A percentile compares a stretch with the other conserved stretches of the same genome.
Evolutionary conservation across 2,329 filamentous ascomycete species (phyloP).

Genomic region (Coniella vitis): DNA sequence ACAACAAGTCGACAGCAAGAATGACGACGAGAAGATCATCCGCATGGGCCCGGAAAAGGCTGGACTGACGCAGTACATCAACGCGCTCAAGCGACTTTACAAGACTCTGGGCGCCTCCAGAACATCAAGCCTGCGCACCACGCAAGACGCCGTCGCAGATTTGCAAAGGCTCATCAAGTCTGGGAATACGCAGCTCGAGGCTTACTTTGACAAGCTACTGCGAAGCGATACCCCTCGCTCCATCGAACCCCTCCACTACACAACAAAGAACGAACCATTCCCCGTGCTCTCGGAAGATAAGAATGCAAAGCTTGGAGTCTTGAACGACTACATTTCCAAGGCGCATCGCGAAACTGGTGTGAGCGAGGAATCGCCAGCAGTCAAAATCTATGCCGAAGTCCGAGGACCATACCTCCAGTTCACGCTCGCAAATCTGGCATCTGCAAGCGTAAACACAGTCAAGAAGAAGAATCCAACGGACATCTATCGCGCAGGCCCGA

Average conservation of each 20-base stretch:
- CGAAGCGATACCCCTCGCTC: conserved; percentile 67
- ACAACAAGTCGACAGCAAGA: conserved; percentile 87
- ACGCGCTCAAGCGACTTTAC: conserved; percentile 81
- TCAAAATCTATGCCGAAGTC: conserved; percentile 78
- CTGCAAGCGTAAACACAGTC: conserved; percentile 75
- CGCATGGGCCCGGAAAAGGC: conserved; percentile 77
- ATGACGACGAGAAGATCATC: conserved; percentile 86
- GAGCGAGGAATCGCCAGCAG: conserved; percentile 60
- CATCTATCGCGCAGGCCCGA: conserved; percentile 71
- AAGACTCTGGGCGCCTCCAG: conserved; percentile 80
- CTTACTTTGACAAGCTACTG: conserved; percentile 72
- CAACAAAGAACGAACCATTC: conserved; percentile 84
- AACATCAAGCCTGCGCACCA: conserved; percentile 83
- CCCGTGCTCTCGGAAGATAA: conserved; percentile 73
- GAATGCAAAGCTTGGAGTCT: conserved; percentile 66
- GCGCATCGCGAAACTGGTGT: conserved; percentile 43
- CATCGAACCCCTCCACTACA: conserved; percentile 84
- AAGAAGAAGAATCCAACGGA: conserved; percentile 77
- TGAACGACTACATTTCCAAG: conserved; percentile 70
- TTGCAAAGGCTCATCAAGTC: conserved; percentile 69
- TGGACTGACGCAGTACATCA: conserved; percentile 77
- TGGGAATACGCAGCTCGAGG: conserved; percentile 77
- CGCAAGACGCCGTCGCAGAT: conserved; percentile 81
- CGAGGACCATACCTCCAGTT: conserved; percentile 79
- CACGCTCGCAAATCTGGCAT: conserved; percentile 78